These are phyloP conservation scores for Paramarasmius palmivorus DNA, from an alignment of 1,284 basidiomycete species.

Conservation along the genomic window DNA sequence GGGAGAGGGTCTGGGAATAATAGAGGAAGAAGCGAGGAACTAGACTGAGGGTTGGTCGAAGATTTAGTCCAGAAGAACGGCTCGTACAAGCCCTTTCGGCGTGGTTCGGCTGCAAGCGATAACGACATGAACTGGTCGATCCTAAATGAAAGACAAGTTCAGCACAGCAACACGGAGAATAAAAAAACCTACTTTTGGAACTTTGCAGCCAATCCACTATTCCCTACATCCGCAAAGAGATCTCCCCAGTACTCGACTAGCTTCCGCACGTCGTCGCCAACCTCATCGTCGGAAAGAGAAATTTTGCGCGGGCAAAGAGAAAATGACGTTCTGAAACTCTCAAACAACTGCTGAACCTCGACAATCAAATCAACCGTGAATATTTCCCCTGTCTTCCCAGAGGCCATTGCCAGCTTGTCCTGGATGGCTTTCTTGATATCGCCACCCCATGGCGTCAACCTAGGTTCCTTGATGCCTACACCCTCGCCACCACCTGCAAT, in stretches of 20 bases:
- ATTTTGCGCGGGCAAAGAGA: constrained; percentile 48
- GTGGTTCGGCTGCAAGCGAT: constrained; percentile 73
- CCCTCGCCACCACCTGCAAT: constrained; percentile 36
- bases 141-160: constrained; percentile 35
- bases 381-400: constrained; percentile 39
- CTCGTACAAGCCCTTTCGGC: constrained; percentile 69
- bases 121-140: constrained; percentile 77
- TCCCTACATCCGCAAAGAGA: constrained; percentile 43
- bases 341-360: constrained; percentile 48
- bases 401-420: constrained; percentile 43
- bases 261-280: constrained; percentile 49
- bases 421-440: constrained; percentile 44
- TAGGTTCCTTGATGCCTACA: constrained; percentile 42
- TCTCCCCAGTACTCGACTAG: constrained; percentile 58
- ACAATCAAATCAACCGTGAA: constrained; percentile 42
- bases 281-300: constrained; percentile 27
- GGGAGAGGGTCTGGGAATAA: constrained; percentile 76
- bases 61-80: constrained; percentile 69
- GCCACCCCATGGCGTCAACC: constrained; percentile 69
- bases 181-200: constrained; percentile 55
- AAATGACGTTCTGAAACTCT: constrained; percentile 51
- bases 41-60: constrained; percentile 37
- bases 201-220: constrained; percentile 50
- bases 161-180: constrained; percentile 7
- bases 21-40: constrained; percentile 62